Percentiles rank a stretch among this genome's conserved stretches.
phyloP scores from a whole-genome alignment of 2,329 filamentous ascomycete genomes.

The Aspergillus sp. region DNA sequence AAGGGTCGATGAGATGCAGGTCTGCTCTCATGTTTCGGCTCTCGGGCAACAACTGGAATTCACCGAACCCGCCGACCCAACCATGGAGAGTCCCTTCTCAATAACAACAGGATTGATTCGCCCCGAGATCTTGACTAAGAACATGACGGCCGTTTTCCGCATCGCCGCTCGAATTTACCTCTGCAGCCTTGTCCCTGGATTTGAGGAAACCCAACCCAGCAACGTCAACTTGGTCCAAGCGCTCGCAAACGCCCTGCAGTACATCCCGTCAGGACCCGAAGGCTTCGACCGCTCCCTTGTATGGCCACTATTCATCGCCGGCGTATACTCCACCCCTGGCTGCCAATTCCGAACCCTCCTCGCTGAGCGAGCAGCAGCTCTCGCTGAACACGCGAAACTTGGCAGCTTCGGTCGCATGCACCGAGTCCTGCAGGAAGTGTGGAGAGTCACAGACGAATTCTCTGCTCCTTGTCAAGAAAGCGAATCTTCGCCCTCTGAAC shows the following conservation, averaged over 20 bases:
- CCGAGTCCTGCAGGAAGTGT: conserved; percentile 77
- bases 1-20: conserved; percentile 74
- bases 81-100: conserved; percentile 59
- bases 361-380: conserved; percentile 67
- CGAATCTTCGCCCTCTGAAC: conserved; percentile 6
- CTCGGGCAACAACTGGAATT: conserved; percentile 82
- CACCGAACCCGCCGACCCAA: conserved; percentile 67
- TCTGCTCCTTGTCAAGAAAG: conserved; percentile 11
- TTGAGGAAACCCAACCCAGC: conserved; percentile 71
- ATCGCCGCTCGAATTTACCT: conserved; percentile 92
- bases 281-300: conserved; percentile 89
- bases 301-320: conserved; percentile 90
- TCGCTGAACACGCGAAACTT: conserved; percentile 74
- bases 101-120: conserved; percentile 67
- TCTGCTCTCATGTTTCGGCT: conserved; percentile 87
- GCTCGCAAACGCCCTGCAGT: conserved; percentile 72
- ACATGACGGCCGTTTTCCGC: conserved; percentile 89
- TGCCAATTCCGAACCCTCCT: conserved; percentile 79
- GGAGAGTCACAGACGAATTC: conserved; percentile 69
- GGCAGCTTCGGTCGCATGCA: conserved; percentile 85
- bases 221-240: conserved; percentile 76
- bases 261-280: conserved; percentile 74
- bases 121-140: conserved; percentile 79
- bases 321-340: conserved; percentile 69
- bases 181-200: conserved; percentile 90